Evolutionary conservation across 768 basidiomycete genomes (phyloP).

Genomic region (Hericium coralloides): DNA sequence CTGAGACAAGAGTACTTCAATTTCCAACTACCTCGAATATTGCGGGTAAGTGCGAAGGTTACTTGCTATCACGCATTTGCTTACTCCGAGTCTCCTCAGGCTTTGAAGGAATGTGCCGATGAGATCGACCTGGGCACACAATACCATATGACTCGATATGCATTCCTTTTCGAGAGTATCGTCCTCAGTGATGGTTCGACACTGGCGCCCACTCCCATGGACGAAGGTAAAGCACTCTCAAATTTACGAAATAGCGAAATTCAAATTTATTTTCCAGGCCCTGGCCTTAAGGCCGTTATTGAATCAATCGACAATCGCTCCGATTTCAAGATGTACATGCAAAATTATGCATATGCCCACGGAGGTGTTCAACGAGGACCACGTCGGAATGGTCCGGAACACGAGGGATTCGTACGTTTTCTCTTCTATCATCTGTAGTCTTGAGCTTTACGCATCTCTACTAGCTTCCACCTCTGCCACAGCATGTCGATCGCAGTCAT

Average conservation of each 20-base stretch:
- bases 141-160: constrained; percentile 92
- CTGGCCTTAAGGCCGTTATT: constrained; percentile 77
- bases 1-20: constrained; percentile 98
- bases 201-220: constrained; percentile 53
- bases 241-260: no score
- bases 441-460: background rate
- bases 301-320: constrained; percentile 90
- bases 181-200: constrained; percentile 84
- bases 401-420: constrained; percentile 87
- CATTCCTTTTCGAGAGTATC: constrained; percentile 88
- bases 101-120: constrained; percentile 90
- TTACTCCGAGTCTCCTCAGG: constrained; percentile 30
- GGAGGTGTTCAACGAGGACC: constrained; percentile 62
- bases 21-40: constrained; percentile 87
- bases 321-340: constrained; percentile 97
- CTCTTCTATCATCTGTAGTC: background rate
- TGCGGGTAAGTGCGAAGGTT: constrained; percentile 56
- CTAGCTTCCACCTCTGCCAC: constrained; percentile 10
- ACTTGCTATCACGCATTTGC: constrained; percentile 1
- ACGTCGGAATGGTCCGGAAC: constrained; percentile 77
- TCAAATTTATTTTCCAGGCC: constrained; percentile 27
- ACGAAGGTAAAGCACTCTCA: constrained; percentile 46
- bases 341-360: constrained; percentile 90
- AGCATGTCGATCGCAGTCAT: constrained; percentile 42
- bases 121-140: constrained; percentile 98